Evolutionary conservation across 1,284 basidiomycete species (phyloP).

Genomic region (Irpex lacteus): DNA sequence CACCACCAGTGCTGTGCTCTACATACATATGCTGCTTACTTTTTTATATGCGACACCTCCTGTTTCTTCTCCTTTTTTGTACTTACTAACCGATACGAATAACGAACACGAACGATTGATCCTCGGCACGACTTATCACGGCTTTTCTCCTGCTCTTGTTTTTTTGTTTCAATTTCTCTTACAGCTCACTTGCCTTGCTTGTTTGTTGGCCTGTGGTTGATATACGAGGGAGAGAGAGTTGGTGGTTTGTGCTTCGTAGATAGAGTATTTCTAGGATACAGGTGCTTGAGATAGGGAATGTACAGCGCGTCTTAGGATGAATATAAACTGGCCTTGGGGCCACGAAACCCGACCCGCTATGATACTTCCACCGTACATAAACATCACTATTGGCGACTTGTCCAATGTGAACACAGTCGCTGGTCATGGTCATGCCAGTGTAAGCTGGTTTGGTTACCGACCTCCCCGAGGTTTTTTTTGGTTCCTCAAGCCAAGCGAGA

Average conservation of each 20-base stretch:
- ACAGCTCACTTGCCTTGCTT: constrained; percentile 15
- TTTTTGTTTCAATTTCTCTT: constrained; percentile 10
- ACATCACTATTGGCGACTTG: no score
- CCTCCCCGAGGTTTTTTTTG: no score
- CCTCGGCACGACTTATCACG: constrained; percentile 18
- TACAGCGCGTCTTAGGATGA: neutral
- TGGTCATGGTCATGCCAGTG: no score
- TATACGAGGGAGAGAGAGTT: neutral
- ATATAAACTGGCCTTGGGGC: constrained; percentile 1
- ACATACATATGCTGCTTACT: constrained; percentile 1
- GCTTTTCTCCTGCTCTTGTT: neutral
- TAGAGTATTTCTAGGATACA: constrained; percentile 11
- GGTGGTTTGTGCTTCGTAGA: neutral
- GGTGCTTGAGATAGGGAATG: neutral
- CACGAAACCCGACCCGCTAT: constrained; percentile 8
- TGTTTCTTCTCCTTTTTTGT: constrained; percentile 10
- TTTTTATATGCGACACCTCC: constrained; percentile 14
- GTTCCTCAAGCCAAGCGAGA: no score
- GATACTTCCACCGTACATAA: no score
- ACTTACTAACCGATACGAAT: constrained; percentile 15
- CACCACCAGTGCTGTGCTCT: constrained; percentile 3
- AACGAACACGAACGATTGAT: constrained; percentile 21
- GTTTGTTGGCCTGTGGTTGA: constrained; percentile 2
- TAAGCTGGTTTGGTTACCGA: no score
- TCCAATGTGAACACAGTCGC: no score